Evolutionary conservation across 2,329 filamentous ascomycete species (phyloP), one percentile per base, ranked within the genome.

Genomic region (Xylariales sp.): DNA sequence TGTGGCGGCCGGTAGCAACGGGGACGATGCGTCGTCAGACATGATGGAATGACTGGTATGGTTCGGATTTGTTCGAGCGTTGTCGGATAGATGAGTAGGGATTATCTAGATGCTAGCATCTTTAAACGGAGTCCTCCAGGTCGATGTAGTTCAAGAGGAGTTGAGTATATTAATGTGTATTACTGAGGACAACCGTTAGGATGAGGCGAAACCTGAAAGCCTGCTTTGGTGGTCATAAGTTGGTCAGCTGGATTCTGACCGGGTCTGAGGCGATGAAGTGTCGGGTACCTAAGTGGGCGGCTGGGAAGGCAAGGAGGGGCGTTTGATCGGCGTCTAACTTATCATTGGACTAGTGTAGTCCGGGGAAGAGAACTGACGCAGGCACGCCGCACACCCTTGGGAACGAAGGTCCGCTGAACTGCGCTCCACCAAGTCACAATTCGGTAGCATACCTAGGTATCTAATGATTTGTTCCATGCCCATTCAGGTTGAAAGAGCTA

Each of bases 21-120:
- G 70, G 16, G 69, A 63, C 46, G 59, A 61, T 54, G 74, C 71
- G 40, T 65, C 55, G 40, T 65, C 60, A 19, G 71, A 54, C 71
- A 76, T 75, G 45, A 16, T 46, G 19, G 15, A 27, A 27, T 8
- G n/a, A 8, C 24, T 27, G 24, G n/a, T 8, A 27, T 27, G 24
- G 24, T 27, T 27, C 24, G 24, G 8, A n/a, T 27, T 8, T 8
- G 24, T 8, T 8, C n/a, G 24, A 8, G 24, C 24, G 24, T 27
- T n/a, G 7, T 27, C 7, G 24, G 24, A n/a, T 8, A n/a, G n/a
- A 8, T 27, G 24, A n/a, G 8, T 8, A 27, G 8, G 24, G 24
- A n/a, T 8, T 27, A 8, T n/a, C 8, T 8, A 27, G 8, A 27
- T 27, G 24, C n/a, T n/a, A 27, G 24, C 8, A 8, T n/a, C 24